Base-by-base conservation (phyloP, 805 yeast genomes). In the Schizosaccharomyces japonicus region DNA sequence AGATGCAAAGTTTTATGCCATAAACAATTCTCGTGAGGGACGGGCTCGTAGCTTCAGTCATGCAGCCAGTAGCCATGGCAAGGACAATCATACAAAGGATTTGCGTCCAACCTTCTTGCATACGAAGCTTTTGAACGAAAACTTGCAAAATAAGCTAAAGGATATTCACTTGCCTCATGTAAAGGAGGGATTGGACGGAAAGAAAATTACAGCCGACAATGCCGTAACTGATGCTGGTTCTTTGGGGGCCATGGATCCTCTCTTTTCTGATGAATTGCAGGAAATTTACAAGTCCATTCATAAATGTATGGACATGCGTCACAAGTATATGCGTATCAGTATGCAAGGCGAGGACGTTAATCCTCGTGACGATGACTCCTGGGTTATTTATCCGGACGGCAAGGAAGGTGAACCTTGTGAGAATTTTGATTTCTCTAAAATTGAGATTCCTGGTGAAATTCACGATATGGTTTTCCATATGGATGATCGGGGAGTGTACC, bases 381-480 rank as follows among this genome's bases (percentile, higher is more conserved):
- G 96, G 96, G 58, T 58, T 13, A 76, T 90, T 46, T 87, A 85
- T 58, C 99, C 99, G 0, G 69, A 64, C 15, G 67, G 73, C n/a
- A 73, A 71, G 53, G 71, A 73, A 50, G 72, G 71, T 25, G 61
- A 56, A 40, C 58, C 56, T 21, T 75, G 66, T 56, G 64, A 58
- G 26, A 72, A 70, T 44, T 83, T 81, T 64, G 75, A 78, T 48
- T 71, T 78, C 51, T 57, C 57, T 1, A 67, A 72, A 49, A 67
- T 73, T 57, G 62, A 56, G 4, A 72, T 80, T 45, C 87, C 87
- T 1, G 69, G 63, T 2, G 28, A 45, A 10, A 55, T 50, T 0
- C 69, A 67, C 40, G 60, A 61, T 33, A 65, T 64, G 49, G 64
- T 65, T 32, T 75, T 64, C 56, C 53, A 58, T 10, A 55, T 68